Base-by-base conservation (phyloP, 768 basidiomycete genomes). In the Cubamyces lactineus region DNA sequence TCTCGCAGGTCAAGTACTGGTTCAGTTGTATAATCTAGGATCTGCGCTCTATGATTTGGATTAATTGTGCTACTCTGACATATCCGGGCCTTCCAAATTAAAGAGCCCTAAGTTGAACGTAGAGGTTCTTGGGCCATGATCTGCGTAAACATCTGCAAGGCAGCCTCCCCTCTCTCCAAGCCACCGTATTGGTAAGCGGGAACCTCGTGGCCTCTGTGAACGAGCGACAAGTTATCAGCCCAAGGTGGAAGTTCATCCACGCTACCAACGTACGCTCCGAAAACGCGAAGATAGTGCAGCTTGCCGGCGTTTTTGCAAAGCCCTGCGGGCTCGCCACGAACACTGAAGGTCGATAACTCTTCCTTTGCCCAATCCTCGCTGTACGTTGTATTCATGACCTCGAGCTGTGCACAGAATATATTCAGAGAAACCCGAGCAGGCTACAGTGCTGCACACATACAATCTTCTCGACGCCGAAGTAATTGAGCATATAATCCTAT, bases 291-390 rank as follows among this genome's bases (percentile, higher is more conserved):
- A 61, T 85, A 86, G 6, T 83, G 83, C 69, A 81, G 77, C 7
- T 75, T 80, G 8, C 84, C 84, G 3, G 85, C 83, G 58, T 84
- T 85, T 74, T 86, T 86, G 74, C 74, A 84, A 30, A 81, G 71
- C 2, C 84, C 85, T 2, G 85, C 75, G 1, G 71, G 59, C 55
- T 80, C 75, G 0, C 85, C 85, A 1, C 75, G 68, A 11, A 87
- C 84, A 0, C 74, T 83, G 70, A 77, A 86, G 34, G 76, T 75
- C 7, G 76, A 61, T 67, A 84, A 84, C 0, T 66, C 19, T 63
- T 83, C 80, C 39, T 72, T 57, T 40, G 78, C 73, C 69, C 76
- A 85, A 13, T 72, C 15, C 0, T 76, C 11, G 4, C 77, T 78
- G 70, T 81, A 81, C 59, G 75, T 71, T 24, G 84, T 84, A 24